Percentiles rank a stretch among this genome's conserved stretches.
Conservation (phyloP, 768 basidiomycete species). For the Leucocoprinus birnbaumii region DNA sequence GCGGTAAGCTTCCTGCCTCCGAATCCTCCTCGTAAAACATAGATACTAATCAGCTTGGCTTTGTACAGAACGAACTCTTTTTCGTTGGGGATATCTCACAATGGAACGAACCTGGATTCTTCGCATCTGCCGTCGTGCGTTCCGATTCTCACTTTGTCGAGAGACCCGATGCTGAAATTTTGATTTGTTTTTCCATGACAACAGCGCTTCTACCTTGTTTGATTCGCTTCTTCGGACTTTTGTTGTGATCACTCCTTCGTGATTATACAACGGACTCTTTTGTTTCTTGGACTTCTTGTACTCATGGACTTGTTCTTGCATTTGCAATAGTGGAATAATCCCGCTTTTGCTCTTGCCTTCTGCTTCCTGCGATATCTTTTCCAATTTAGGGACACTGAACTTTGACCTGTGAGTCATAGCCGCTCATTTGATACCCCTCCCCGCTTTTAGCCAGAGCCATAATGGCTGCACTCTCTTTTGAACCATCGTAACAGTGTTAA, state of each 20-base stretch:
- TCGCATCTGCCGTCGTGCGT: slow-evolving; percentile 34
- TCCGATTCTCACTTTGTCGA: neutral
- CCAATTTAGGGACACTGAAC: too few relatives aligned
- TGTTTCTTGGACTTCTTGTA: neutral
- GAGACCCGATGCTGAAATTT: neutral
- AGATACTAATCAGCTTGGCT: neutral
- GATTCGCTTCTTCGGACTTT: neutral
- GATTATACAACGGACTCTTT: neutral
- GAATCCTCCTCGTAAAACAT: neutral
- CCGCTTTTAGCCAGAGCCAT: neutral
- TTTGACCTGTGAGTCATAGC: too few relatives aligned
- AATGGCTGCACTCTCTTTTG: neutral
- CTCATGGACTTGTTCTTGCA: neutral
- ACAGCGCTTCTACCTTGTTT: slow-evolving; percentile 22
- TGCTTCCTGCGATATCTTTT: too few relatives aligned
- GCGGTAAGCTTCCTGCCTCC: slow-evolving; percentile 17
- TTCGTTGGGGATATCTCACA: slow-evolving; percentile 40
- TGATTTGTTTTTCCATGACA: neutral
- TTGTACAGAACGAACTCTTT: slow-evolving; percentile 33
- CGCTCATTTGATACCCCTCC: neutral
- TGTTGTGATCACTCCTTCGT: too few relatives aligned
- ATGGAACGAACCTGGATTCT: slow-evolving; percentile 31
- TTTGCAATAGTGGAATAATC: neutral
- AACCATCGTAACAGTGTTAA: neutral
- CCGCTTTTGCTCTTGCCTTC: neutral